Evolutionary conservation across 2,329 filamentous ascomycete genomes (phyloP).

Genomic region (Colletotrichum sublineola): DNA sequence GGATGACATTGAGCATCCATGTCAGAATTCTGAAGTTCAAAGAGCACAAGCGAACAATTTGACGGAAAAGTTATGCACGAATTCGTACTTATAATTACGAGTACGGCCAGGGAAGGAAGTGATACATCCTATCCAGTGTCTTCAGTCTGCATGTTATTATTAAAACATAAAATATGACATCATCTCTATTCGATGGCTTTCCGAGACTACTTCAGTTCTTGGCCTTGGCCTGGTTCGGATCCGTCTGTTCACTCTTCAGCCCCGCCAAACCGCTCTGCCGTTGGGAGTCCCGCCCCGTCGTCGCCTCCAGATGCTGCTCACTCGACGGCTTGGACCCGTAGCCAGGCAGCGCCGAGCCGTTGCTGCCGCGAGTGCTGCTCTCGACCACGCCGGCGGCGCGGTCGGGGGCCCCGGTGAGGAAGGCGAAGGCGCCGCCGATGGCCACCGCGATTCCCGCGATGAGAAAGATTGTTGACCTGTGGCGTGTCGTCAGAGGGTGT

Average conservation of each 20-base stretch:
- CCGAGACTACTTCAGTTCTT: not conserved
- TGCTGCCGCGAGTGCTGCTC: not conserved
- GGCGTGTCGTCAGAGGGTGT: not conserved
- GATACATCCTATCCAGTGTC: not conserved
- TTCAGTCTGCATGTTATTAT: no score
- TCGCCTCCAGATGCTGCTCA: constrained; percentile 3
- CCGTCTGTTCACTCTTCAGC: constrained; percentile 29
- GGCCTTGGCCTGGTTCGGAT: constrained; percentile 7
- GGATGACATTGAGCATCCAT: no score
- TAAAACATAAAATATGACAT: not conserved
- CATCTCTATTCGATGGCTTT: not conserved
- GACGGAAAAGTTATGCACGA: not conserved
- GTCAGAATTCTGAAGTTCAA: no score
- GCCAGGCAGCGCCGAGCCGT: not conserved
- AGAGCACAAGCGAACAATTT: no score
- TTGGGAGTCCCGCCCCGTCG: not conserved
- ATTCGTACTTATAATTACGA: not conserved
- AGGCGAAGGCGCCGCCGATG: constrained; percentile 18
- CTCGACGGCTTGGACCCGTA: constrained; percentile 16
- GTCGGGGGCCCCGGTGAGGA: constrained; percentile 22
- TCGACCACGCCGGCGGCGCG: constrained; percentile 27
- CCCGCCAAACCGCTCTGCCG: constrained; percentile 14
- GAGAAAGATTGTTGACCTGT: not conserved
- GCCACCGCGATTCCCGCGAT: constrained; percentile 6
- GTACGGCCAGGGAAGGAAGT: not conserved